Percentiles rank a stretch among this genome's conserved stretches.
Conservation (phyloP, 2,329 filamentous ascomycete genomes). For the Talaromyces islandicus region DNA sequence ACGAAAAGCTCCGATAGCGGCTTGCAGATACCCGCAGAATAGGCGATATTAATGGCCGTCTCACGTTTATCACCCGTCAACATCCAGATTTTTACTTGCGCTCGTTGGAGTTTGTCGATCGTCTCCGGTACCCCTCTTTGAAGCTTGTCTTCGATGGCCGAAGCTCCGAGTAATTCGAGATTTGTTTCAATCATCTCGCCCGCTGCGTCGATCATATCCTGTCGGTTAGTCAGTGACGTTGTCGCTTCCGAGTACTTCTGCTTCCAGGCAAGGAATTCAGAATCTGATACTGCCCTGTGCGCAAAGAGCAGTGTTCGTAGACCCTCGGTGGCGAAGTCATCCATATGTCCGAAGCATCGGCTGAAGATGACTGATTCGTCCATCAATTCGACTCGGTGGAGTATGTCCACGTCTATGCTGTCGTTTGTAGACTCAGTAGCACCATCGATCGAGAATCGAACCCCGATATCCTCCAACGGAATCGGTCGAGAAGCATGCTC, state of each 20-base stretch:
- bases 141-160: slow-evolving; percentile 78
- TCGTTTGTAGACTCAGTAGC: too few species aligned
- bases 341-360: slow-evolving; percentile 38
- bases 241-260: slow-evolving; percentile 65
- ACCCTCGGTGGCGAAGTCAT: slow-evolving; percentile 75
- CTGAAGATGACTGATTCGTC: too few species aligned
- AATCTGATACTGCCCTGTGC: slow-evolving; percentile 62
- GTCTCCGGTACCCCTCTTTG: slow-evolving; percentile 79
- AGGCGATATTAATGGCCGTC: slow-evolving; percentile 79
- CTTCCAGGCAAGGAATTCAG: slow-evolving; percentile 67
- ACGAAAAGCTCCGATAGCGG: neutral
- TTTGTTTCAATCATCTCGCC: slow-evolving; percentile 67
- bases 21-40: slow-evolving; percentile 44
- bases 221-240: slow-evolving; percentile 65
- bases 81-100: slow-evolving; percentile 90
- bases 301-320: slow-evolving; percentile 70
- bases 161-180: slow-evolving; percentile 68
- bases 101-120: slow-evolving; percentile 74
- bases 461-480: slow-evolving; percentile 62
- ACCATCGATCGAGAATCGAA: slow-evolving; percentile 21
- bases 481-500: slow-evolving; percentile 32
- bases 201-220: slow-evolving; percentile 64
- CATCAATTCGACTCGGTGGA: slow-evolving; percentile 42
- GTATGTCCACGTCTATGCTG: slow-evolving; percentile 41
- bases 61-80: slow-evolving; percentile 81